Evolutionary conservation across 345 rosid species (phyloP), one percentile per base, ranked within the genome.

Genomic region (Aethionema arabicum): DNA sequence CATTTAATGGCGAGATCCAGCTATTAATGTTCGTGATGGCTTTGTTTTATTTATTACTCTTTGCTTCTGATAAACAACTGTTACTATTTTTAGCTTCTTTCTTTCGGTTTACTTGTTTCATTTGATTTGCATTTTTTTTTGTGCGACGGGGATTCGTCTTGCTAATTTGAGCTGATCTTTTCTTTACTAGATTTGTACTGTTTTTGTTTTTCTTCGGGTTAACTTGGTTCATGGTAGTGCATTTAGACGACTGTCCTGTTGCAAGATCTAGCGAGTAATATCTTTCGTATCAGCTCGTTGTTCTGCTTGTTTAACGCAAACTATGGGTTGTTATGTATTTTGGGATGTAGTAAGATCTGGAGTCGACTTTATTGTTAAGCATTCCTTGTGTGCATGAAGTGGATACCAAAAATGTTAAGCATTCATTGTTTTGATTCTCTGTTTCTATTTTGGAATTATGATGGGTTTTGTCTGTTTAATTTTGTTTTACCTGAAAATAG

Each of bases 1-100:
- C 45, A 63, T 70, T 21, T 56, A 27, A 70, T 56, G 74, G 74
- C 53, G 47, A 63, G 74, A 70, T 70, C 69, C 58, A 56, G 51
- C 64, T 41, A 50, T 7, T 56, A 40, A 62, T 40, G 37, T 40
- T 56, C 45, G 11, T 11, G 14, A 13, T 43, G 12, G 47, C 40
- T 14, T 21, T 38, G 2, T 52, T 21, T 12, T 53, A 68, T 52
- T 68, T 52, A 60, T 60, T 68, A 10, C 63, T 54, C 48, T 52
- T 59, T 53, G 5, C 29, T 59, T 52, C 6, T 61, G 37, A 50
- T 30, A 54, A 29, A 16, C 4, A 16, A 49, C 31, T 46, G 7
- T 62, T 70, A 56, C 68, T 70, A 63, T 56, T 40, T 56, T 48
- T 15, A 63, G 59, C 63, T 63, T 33, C 7, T 43, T 43, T 50